phyloP scores from a whole-genome alignment of 768 basidiomycete genomes.

The Tylopilus subfusipes region DNA sequence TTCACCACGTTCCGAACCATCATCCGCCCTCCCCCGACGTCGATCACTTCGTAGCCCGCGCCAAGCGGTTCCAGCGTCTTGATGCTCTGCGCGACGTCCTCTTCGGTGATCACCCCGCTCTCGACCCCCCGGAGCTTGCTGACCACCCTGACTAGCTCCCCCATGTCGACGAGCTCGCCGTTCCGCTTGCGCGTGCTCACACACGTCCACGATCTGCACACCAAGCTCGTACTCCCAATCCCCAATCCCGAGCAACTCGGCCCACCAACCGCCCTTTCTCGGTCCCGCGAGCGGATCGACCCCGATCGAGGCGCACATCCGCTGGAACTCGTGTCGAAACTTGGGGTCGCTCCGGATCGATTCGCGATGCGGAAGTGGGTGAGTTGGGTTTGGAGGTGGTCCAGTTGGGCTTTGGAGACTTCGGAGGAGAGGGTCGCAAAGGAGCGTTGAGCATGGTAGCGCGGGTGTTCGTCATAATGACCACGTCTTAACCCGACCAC shows the following conservation, averaged over 20 bases:
- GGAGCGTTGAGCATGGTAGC: constrained; percentile 47
- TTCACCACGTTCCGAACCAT: constrained; percentile 89
- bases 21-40: constrained; percentile 62
- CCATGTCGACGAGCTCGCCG: constrained; percentile 89
- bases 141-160: constrained; percentile 77
- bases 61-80: constrained; percentile 84
- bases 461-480: not conserved
- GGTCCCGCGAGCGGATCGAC: constrained; percentile 93
- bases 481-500: not conserved
- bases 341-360: constrained; percentile 80
- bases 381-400: constrained; percentile 77
- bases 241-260: constrained; percentile 78
- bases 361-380: constrained; percentile 79
- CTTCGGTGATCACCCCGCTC: constrained; percentile 72
- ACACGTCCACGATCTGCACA: constrained; percentile 88
- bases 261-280: constrained; percentile 86
- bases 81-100: constrained; percentile 81
- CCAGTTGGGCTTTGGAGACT: constrained; percentile 72
- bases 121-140: constrained; percentile 68
- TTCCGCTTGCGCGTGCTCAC: constrained; percentile 85
- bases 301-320: constrained; percentile 93
- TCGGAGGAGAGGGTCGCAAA: constrained; percentile 79
- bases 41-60: constrained; percentile 86
- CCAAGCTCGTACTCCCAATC: constrained; percentile 97
- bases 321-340: constrained; percentile 89